Evolutionary conservation across 805 yeast species (phyloP), one percentile per base, ranked within the genome.

Genomic region (Peterozyma xylosa): DNA sequence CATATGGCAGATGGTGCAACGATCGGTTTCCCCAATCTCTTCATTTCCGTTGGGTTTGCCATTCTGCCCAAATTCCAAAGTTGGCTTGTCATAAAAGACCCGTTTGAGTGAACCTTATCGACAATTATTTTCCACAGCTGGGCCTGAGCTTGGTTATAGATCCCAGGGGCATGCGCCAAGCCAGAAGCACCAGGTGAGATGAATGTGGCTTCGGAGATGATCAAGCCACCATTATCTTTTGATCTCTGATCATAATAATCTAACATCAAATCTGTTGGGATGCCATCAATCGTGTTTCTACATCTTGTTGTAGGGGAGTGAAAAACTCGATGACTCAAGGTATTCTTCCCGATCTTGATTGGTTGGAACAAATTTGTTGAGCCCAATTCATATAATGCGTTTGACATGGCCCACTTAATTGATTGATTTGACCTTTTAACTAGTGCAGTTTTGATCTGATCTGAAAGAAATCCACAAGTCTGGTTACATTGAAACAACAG

Each of bases 201-300:
- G 30, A 37, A 39, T 7, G 48, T 41, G 11, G 39, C 42, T 36
- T 42, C 45, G 5, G 40, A 62, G 50, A 75, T 67, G 16, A 76
- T 48, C 47, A 79, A 56, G 10, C 80, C 64, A 14, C 83, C 83
- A 9, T 71, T 68, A 41, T 55, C 56, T 35, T 58, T 48, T 1
- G 82, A 63, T 49, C 81, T 64, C 53, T 75, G 77, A 33, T 53
- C 59, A 52, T 79, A 79, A 54, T 77, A 76, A 45, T 68, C 62
- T 13, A 55, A 52, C 39, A 65, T 60, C 48, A 68, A 61, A 27
- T 68, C 71, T 3, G 62, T 55, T 16, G 76, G 74, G 21, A 60
- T 57, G 33, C 33, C 33, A 30, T 59, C 62, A n/a, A 49, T 48
- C 7, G 48, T 45, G 32, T 59, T 54, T 39, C 52, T 42, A 4